These are phyloP conservation scores for Colletotrichum camelliae DNA, from an alignment of 2,329 filamentous ascomycete genomes.

Conservation along the genomic window DNA sequence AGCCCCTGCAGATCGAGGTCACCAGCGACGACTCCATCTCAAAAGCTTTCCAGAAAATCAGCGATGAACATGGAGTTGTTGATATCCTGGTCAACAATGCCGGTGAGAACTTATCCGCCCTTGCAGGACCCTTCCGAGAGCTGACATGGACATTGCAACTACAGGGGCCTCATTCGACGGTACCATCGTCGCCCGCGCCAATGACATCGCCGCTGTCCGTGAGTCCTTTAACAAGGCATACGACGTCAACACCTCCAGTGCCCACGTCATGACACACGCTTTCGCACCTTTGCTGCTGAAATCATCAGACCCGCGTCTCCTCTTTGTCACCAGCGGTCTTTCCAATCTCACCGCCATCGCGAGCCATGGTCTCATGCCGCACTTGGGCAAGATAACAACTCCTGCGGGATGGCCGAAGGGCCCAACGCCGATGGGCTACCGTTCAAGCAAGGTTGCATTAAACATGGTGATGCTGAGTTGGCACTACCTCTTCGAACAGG, in stretches of 20 bases:
- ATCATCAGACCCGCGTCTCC: constrained; percentile 45
- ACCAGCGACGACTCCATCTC: constrained; percentile 51
- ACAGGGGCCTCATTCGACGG: constrained; percentile 20
- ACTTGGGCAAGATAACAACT: constrained; percentile 39
- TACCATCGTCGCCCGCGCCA: constrained; percentile 42
- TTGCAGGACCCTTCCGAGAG: not conserved
- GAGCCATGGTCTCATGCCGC: constrained; percentile 17
- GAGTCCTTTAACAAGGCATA: constrained; percentile 50
- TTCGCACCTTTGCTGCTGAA: constrained; percentile 40
- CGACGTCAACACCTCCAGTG: constrained; percentile 56
- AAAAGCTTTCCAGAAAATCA: constrained; percentile 30
- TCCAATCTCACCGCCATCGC: constrained; percentile 36
- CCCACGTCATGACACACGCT: constrained; percentile 39
- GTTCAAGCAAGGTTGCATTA: constrained; percentile 46
- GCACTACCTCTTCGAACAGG: constrained; percentile 42
- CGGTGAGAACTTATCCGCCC: not conserved
- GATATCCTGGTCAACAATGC: constrained; percentile 41
- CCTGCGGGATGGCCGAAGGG: constrained; percentile 52
- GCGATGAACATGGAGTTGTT: constrained; percentile 29
- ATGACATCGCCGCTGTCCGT: constrained; percentile 32
- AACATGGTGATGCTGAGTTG: constrained; percentile 57
- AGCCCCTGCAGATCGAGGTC: constrained; percentile 58
- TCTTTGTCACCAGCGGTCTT: constrained; percentile 53
- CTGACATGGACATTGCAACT: not conserved
- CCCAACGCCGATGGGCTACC: constrained; percentile 34